A percentile compares a stretch with the other conserved stretches of the same genome.
Conservation (phyloP, 768 basidiomycete species). For the Pulveroboletus sp. region DNA sequence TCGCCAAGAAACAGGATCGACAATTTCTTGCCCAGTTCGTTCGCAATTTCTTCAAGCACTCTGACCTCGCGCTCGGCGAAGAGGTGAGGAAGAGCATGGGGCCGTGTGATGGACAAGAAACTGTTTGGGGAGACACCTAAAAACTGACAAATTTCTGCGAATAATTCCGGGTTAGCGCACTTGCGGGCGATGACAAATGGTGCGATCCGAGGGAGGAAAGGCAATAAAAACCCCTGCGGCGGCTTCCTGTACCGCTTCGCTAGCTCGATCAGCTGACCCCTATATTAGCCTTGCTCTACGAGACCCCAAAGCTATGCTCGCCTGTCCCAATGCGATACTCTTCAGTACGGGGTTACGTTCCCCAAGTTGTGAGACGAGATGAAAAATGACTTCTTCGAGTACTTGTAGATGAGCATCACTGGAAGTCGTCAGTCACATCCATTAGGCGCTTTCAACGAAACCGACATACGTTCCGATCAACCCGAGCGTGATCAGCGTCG, state of each 20-base stretch:
- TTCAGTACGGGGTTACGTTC: conserved; percentile 64
- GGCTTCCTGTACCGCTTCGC: conserved; percentile 55
- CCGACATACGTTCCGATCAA: conserved; percentile 41
- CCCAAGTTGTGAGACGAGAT: conserved; percentile 64
- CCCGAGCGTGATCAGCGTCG: conserved; percentile 57
- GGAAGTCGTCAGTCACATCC: conserved; percentile 5
- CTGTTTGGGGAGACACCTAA: conserved; percentile 50
- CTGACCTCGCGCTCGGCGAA: conserved; percentile 57
- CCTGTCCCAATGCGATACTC: conserved; percentile 66
- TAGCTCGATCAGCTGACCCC: conserved; percentile 51
- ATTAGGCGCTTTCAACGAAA: not conserved
- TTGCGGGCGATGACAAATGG: conserved; percentile 59
- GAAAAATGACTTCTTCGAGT: conserved; percentile 54
- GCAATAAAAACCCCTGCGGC: conserved; percentile 62
- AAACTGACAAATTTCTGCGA: conserved; percentile 67
- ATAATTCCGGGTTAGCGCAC: conserved; percentile 50
- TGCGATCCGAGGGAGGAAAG: conserved; percentile 64
- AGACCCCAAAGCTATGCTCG: conserved; percentile 22
- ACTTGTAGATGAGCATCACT: conserved; percentile 49
- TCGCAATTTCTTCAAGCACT: conserved; percentile 59
- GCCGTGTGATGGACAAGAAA: conserved; percentile 61
- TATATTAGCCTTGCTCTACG: conserved; percentile 1
- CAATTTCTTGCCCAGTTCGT: conserved; percentile 41
- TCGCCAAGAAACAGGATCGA: conserved; percentile 53
- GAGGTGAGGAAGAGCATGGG: conserved; percentile 62